Evolutionary conservation across 805 yeast species (phyloP).

Genomic region (Nakazawaea molendinolei): DNA sequence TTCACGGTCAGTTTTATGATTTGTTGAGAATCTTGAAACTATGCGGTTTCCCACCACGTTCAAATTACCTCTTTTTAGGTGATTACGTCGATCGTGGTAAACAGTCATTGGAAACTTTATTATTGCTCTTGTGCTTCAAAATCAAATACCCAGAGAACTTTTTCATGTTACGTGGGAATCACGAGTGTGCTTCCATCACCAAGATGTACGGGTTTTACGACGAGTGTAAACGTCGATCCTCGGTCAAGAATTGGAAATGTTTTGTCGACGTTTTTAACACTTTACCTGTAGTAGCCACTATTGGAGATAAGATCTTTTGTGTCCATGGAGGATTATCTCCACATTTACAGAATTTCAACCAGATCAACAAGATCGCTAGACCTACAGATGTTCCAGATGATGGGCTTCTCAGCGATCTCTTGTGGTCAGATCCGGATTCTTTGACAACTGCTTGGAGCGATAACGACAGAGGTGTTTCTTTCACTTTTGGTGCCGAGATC

Average conservation of each 20-base stretch:
- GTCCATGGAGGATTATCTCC: constrained; percentile 76
- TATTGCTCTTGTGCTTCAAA: constrained; percentile 44
- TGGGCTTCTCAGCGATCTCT: constrained; percentile 68
- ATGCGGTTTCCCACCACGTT: constrained; percentile 55
- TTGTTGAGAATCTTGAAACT: constrained; percentile 46
- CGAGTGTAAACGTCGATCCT: constrained; percentile 50
- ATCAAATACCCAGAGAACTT: constrained; percentile 56
- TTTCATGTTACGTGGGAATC: constrained; percentile 54
- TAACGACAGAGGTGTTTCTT: constrained; percentile 80
- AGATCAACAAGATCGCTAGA: constrained; percentile 63
- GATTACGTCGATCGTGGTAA: constrained; percentile 57
- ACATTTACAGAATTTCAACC: constrained; percentile 53
- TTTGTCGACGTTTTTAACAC: constrained; percentile 53
- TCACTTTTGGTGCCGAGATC: constrained; percentile 66
- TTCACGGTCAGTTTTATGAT: constrained; percentile 63
- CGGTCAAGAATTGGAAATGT: constrained; percentile 41
- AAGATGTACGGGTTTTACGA: constrained; percentile 56
- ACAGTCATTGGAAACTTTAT: constrained; percentile 49
- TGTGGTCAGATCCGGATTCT: constrained; percentile 80
- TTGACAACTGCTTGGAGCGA: constrained; percentile 61
- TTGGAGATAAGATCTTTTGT: constrained; percentile 51
- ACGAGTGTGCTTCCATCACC: constrained; percentile 52
- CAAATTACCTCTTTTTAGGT: constrained; percentile 50
- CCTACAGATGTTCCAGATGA: constrained; percentile 83
- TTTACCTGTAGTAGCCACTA: constrained; percentile 55